Base-by-base conservation (phyloP, 768 basidiomycete genomes). In the Lactarius hengduanensis region DNA sequence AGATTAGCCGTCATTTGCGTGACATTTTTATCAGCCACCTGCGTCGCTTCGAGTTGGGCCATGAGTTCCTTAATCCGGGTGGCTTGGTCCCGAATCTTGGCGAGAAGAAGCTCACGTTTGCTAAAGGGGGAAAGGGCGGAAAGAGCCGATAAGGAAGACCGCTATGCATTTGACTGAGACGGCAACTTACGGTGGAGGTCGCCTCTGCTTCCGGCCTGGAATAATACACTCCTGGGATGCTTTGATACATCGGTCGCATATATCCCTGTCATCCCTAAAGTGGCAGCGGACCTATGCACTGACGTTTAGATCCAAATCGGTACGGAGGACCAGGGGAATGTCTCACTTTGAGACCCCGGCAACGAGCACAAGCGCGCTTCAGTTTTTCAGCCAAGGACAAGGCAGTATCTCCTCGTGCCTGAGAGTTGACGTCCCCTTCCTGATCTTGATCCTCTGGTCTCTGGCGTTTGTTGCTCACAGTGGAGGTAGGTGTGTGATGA, bases 181-280 rank as follows among this genome's bases (percentile, higher is more conserved):
- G 18, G 54, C 26, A 28, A 78, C 88, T 74, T 76, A 92, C 91
- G 89, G 91, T 61, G 91, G 91, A 5, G 87, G 83, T 56, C 87
- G 81, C 64, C 91, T 87, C 72, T 90, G 89, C 76, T 91, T 92
- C 68, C 89, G 82, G n/a, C 90, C 91, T n/a, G 91, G 91, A 59
- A 89, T 90, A 50, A 87, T 77, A 70, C 91, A 93, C 60, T 90
- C 88, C 63, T 90, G 86, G 7, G 83, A 84, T 11, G 87, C 88
- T 66, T 84, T 84, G 62, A 83, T 75, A 72, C 91, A 93, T 13
- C 91, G 86, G 73, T 85, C 90, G 76, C 91, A 93, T 3, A 85
- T 85, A 71, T 92, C 89, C 16, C 81, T 84, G 59, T 89, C 87
- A 16, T 83, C 83, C 73, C 80, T 84, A 76, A 90, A 89, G 75